Conservation (phyloP, 805 yeast species). For the Cyberlindnera nakhonratchasimensis region DNA sequence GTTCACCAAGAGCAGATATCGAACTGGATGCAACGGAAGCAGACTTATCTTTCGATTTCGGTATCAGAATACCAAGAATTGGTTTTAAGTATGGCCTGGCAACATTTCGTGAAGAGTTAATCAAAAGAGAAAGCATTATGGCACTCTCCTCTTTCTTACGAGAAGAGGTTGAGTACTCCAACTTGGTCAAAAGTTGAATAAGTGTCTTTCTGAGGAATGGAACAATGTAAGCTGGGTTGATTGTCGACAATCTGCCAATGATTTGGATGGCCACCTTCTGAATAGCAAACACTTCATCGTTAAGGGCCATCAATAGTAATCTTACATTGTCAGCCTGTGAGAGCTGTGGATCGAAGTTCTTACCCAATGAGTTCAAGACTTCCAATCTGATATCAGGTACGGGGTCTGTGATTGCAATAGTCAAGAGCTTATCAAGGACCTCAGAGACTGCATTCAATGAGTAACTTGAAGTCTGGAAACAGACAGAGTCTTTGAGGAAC, state of each 20-base stretch:
- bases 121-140: constrained; percentile 63
- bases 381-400: constrained; percentile 80
- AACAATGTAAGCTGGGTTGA: constrained; percentile 93
- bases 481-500: constrained; percentile 76
- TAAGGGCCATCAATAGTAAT: constrained; percentile 78
- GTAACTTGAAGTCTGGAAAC: constrained; percentile 75
- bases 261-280: constrained; percentile 73
- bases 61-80: constrained; percentile 78
- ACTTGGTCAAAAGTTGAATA: constrained; percentile 77
- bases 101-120: constrained; percentile 75
- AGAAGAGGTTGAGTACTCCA: constrained; percentile 77
- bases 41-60: constrained; percentile 67
- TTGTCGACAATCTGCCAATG: constrained; percentile 77
- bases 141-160: constrained; percentile 87
- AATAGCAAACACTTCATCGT: constrained; percentile 85
- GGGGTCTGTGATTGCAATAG: constrained; percentile 86
- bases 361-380: constrained; percentile 68
- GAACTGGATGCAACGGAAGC: constrained; percentile 86
- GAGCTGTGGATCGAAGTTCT: constrained; percentile 82
- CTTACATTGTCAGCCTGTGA: constrained; percentile 92
- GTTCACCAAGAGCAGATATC: constrained; percentile 82
- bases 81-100: constrained; percentile 90
- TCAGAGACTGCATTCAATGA: constrained; percentile 81
- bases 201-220: constrained; percentile 87
- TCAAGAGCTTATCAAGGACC: constrained; percentile 73